Base-by-base conservation (phyloP, 169 alveolate genomes). In the Eimeria praecox region DNA sequence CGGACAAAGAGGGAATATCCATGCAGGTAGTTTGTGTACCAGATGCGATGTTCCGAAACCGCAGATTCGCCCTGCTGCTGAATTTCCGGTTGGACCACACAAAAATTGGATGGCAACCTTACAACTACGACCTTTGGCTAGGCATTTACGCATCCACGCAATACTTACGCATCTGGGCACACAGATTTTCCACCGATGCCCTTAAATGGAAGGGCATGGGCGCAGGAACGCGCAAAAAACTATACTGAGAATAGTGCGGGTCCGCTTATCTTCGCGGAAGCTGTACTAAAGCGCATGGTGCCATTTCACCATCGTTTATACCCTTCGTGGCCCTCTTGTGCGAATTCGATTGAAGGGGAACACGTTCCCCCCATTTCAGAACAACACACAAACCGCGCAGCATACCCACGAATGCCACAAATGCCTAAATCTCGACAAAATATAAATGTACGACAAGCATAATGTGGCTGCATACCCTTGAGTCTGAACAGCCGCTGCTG, bases 211-310 rank as follows among this genome's bases (percentile, higher is more conserved):
- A 20, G 54, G 78, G 0, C 40, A 33, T 66, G 24, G 4, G 78
- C 42, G 78, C 78, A 66, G 33, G 27, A 30, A 30, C 20, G 49
- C 54, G 83, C 52, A 35, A 73, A 73, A 73, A 35, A 35, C n/a
- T 35, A 27, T n/a, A 64, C 20, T 73, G 33, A 73, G 38, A 38
- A 73, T 73, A 52, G n/a, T 73, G 20, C 44, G 75, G 35, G 54
- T 73, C 83, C 83, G 83, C 83, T 71, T 3, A 16, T 73, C 20
- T 38, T 18, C 33, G 83, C 83, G 83, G 83, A 73, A 35, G 83
- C 83, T 73, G 83, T 40, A 10, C 52, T 30, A 18, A 0, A 38
- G 33, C 83, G 83, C 54, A 73, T 38, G 16, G 54, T n/a, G 52
- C 49, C n/a, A 38, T 16, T 73, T 35, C 54, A 38, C 83, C 52